Conservation (phyloP, 1,284 basidiomycete species). For the Apiotrichum gracile region DNA sequence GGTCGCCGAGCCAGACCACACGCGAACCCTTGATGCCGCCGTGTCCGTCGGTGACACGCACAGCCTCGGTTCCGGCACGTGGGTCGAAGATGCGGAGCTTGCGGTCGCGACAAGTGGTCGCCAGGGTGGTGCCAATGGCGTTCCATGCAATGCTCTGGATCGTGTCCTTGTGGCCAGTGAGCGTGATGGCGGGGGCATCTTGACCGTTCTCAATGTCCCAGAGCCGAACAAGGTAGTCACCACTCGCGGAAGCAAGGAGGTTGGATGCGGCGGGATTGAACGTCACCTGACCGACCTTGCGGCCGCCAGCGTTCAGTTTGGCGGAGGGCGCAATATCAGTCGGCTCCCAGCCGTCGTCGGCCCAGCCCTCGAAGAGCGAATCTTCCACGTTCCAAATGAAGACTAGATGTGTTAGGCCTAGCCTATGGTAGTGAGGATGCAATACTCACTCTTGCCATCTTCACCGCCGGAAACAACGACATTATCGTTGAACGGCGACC, state of each 20-base stretch:
- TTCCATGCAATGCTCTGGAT: conserved; percentile 86
- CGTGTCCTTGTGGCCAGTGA: conserved; percentile 76
- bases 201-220: conserved; percentile 79
- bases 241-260: conserved; percentile 79
- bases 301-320: conserved; percentile 48
- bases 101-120: conserved; percentile 77
- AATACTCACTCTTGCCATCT: conserved; percentile 66
- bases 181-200: conserved; percentile 54
- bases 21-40: conserved; percentile 89
- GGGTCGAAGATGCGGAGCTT: conserved; percentile 90
- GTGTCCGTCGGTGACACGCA: conserved; percentile 78
- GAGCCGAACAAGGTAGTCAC: conserved; percentile 82
- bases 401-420: conserved; percentile 43
- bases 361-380: conserved; percentile 73
- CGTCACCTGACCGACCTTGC: conserved; percentile 88
- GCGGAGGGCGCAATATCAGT: conserved; percentile 71
- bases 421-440: too few relatives aligned
- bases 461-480: conserved; percentile 86
- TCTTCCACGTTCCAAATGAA: conserved; percentile 81
- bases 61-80: conserved; percentile 68
- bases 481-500: conserved; percentile 89
- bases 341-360: conserved; percentile 71
- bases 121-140: conserved; percentile 65
- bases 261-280: conserved; percentile 90
- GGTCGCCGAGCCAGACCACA: conserved; percentile 84